Base-by-base conservation (phyloP, 164 flowering plant genomes). In the Vitis riparia region DNA sequence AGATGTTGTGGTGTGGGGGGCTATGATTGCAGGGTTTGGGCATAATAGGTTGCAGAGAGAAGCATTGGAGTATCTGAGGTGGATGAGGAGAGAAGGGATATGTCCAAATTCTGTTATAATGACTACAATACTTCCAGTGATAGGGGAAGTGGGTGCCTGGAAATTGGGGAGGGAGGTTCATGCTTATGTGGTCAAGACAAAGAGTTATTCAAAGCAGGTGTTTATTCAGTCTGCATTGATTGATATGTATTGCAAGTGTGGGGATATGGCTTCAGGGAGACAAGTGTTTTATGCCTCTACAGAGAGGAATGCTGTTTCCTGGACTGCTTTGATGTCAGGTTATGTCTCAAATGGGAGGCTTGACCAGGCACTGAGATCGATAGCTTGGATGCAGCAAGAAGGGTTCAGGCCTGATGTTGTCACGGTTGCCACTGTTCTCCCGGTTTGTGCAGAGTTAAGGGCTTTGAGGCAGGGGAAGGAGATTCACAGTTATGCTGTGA, bases 351-450 rank as follows among this genome's bases (percentile, higher is more conserved):
- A 86, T 78, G 97, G 94, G 59, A 84, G 85, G 75, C 90, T 80
- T 5, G 89, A 87, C 8, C 93, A 89, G 80, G 97, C 98, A n/a
- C 55, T 92, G 79, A 84, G 93, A 67, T 85, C 92, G 9, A 66
- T 92, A 5, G 69, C 68, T 51, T 94, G 98, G 97, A 94, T 94
- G 98, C 98, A 91, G 70, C 93, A 90, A 69, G 98, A 94, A 83
- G 93, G 97, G 27, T 81, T 85, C 62, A 88, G 76, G 82, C 98
- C 98, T 56, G 98, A 92, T 78, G 77, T 89, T n/a, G 95, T 94
- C 62, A 83, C 97, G 0, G 68, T 94, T 73, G 93, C 91, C 14
- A 94, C 97, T 8, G 83, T 86, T 73, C 80, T 94, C 71, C 98
- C 98, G 0, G 91, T 91, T 59, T 92, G 97, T 77, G 80, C 81